Percentiles rank a stretch among this genome's conserved stretches.
Evolutionary conservation across 2,329 filamentous ascomycete species (phyloP).

Genomic region (Lecanicillium sp.): DNA sequence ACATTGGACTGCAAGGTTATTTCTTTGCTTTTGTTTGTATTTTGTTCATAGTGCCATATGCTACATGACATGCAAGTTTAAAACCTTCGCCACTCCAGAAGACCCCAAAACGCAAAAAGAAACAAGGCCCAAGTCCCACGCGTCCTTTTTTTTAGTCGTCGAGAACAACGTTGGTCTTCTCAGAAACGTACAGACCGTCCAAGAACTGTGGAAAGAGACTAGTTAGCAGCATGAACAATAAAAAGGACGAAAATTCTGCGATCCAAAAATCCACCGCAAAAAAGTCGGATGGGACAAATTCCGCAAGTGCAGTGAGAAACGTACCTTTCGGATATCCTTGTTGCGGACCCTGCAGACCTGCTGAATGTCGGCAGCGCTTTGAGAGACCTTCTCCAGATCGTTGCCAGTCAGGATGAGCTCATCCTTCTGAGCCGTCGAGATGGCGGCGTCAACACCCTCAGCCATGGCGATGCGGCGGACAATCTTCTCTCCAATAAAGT

Average conservation of each 20-base stretch:
- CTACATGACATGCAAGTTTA: slow-evolving; percentile 56
- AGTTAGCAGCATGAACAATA: slow-evolving; percentile 19
- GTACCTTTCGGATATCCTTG: slow-evolving; percentile 99
- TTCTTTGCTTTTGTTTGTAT: slow-evolving; percentile 28
- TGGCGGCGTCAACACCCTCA: slow-evolving; percentile 80
- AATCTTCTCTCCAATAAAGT: slow-evolving; percentile 99
- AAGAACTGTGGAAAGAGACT: slow-evolving; percentile 71
- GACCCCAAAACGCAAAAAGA: slow-evolving; percentile 52
- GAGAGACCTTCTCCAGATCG: slow-evolving; percentile 94
- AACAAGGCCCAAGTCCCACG: slow-evolving; percentile 25
- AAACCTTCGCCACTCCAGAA: slow-evolving; percentile 51
- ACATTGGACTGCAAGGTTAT: slow-evolving; percentile 16
- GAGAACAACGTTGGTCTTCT: slow-evolving; percentile 92
- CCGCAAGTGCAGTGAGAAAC: neutral
- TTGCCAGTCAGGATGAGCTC: slow-evolving; percentile 90
- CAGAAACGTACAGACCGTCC: slow-evolving; percentile 99
- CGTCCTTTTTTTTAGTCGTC: slow-evolving; percentile 51
- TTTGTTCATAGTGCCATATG: slow-evolving; percentile 35
- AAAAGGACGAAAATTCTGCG: too few relatives aligned
- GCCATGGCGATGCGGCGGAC: slow-evolving; percentile 88
- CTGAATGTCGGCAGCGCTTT: slow-evolving; percentile 98
- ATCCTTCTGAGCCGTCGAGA: slow-evolving; percentile 92
- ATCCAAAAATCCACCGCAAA: too few relatives aligned
- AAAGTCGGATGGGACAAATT: too few relatives aligned
- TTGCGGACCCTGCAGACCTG: slow-evolving; percentile 99